phyloP scores from a whole-genome alignment of 164 flowering plant genomes.

The Vitis amurensis region DNA sequence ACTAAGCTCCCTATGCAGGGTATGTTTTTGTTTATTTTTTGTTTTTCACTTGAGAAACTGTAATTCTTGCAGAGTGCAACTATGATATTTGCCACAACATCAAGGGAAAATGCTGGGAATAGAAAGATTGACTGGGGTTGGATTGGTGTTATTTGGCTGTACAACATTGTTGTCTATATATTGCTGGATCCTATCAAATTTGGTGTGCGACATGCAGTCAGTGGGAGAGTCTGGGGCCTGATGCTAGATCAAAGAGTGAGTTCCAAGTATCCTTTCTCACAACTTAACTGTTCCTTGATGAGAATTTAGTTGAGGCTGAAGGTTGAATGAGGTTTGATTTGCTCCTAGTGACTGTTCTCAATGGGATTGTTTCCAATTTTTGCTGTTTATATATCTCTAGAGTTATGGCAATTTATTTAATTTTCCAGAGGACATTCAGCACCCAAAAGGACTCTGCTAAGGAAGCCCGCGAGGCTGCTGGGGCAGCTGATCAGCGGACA shows the following conservation, averaged over 20 bases:
- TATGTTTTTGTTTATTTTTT: too few species aligned
- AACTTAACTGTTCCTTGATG: too few species aligned
- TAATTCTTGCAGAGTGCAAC: conserved; percentile 37
- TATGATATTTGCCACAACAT: conserved; percentile 31
- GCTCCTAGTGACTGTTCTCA: too few species aligned
- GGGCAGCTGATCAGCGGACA: conserved; percentile 71
- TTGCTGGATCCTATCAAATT: conserved; percentile 44
- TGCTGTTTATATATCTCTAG: too few species aligned
- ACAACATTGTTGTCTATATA: conserved; percentile 28
- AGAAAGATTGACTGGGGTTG: conserved; percentile 48
- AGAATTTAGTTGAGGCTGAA: neutral
- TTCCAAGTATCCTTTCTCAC: neutral
- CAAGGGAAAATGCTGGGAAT: conserved; percentile 35
- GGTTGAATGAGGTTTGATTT: too few species aligned
- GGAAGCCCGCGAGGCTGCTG: conserved; percentile 70
- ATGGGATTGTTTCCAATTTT: too few species aligned
- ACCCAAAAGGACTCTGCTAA: conserved; percentile 64
- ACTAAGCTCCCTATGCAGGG: neutral
- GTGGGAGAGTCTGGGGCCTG: conserved; percentile 45
- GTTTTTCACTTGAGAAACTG: neutral
- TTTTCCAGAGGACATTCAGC: conserved; percentile 62
- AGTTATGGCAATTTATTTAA: too few species aligned
- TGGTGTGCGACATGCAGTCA: conserved; percentile 35
- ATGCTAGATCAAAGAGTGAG: conserved; percentile 34
- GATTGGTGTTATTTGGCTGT: conserved; percentile 41